Base-by-base conservation (phyloP, 2,329 filamentous ascomycete species). In the Chalaropsis thielavioides region DNA sequence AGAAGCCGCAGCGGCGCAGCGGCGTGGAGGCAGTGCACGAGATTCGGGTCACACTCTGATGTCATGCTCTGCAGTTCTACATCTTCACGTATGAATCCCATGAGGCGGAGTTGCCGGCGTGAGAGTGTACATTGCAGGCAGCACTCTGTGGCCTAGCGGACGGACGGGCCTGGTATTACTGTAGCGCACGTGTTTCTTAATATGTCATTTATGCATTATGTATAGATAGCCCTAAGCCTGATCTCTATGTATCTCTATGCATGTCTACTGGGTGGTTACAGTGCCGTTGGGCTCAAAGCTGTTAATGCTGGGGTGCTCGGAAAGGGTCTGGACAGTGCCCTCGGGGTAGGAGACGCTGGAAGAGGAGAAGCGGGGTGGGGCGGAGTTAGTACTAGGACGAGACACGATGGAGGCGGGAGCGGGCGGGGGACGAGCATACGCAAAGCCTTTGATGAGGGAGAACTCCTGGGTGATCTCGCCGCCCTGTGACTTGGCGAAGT, bases 371-470 rank as follows among this genome's bases (percentile, higher is more conserved):
- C n/a, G n/a, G n/a, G 17, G 2, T 22, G 13, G 27, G 19, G 22
- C 27, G 10, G 44, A 35, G 44, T 54, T 54, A 58, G 40, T 24
- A 43, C 1, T 4, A 6, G 24, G 17, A 46, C 2, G 22, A 19
- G n/a, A 31, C n/a, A 19, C 24, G 44, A 46, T 2, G 43, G n/a
- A 44, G 41, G 17, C 41, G 10, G 17, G 17, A n/a, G 3, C 44
- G 17, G 44, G 22, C 44, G 44, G 15, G 11, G 5, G 44, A 46
- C 66, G 31, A 41, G 59, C 89, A 70, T 84, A 96, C 92, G 89
- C 86, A 79, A 96, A 96, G 66, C 88, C 92, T 79, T 92, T 95
- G 81, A 96, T 91, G 71, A 96, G 77, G 68, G 78, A 86, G 80
- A 90, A 96, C 74, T 94, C 89, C 71, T 94, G 85, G 64, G 78